Base-by-base conservation (phyloP, 2,329 filamentous ascomycete species). In the Diaporthe sp. region DNA sequence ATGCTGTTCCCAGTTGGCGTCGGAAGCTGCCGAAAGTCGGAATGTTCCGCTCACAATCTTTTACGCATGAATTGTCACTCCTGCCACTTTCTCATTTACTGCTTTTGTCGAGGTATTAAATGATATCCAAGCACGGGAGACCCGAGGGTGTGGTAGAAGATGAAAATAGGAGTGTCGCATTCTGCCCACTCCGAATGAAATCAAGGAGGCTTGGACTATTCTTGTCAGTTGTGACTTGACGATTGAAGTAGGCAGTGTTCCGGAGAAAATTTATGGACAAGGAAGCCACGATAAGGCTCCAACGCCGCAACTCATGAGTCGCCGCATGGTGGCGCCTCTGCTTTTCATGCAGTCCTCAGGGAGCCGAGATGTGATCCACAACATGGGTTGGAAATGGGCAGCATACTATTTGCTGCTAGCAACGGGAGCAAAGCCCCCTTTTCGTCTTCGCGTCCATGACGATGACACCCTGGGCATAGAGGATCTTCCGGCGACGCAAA, bases 321-420 rank as follows among this genome's bases (percentile, higher is more conserved):
- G 63, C n/a, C 47, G 47, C 63, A 68, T 39, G 8, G 47, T 39
- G 47, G 32, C 47, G 22, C 47, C 32, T 53, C 39, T 68, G 44
- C 30, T 39, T 59, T 39, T 32, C 27, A 66, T 66, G 61, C 47
- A 53, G n/a, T 68, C 0, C 9, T 68, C 63, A 53, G 63, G 47
- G 63, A 68, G 63, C 63, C 63, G 63, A 68, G n/a, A 68, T 68
- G 35, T 13, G 25, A 53, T 27, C 32, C 63, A 15, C 44, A 32
- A 15, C 63, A 68, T 53, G 63, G 63, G 44, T 68, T 68, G 32
- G 63, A 68, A 68, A 68, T 68, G 63, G 32, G 63, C 47, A 37
- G 32, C 32, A 17, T 12, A 39, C 63, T 51, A 66, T 66, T 66
- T 66, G 63, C 63, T 37, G 27, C 44, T 39, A 27, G 47, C 32